phyloP scores from a whole-genome alignment of 441 rosid species.

The Croton laevigatus region DNA sequence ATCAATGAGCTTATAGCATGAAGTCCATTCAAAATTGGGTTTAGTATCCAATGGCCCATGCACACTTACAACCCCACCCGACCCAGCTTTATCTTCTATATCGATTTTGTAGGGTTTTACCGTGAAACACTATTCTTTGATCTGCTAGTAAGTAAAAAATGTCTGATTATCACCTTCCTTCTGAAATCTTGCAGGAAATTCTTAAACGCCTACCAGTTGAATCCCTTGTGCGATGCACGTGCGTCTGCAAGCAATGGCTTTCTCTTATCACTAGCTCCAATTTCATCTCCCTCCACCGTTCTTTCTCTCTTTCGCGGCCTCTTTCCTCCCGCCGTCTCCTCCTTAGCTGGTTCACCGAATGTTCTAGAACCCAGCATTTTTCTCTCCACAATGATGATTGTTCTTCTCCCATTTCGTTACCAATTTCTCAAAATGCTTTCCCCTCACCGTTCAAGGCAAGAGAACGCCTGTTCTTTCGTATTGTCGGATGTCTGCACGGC shows the following conservation, averaged over 20 bases:
- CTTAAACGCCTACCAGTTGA: not conserved
- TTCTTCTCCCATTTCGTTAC: not conserved
- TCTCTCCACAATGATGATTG: not conserved
- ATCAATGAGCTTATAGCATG: no score
- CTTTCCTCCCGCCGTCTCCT: not conserved
- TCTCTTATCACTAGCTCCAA: not conserved
- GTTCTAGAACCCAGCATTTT: not conserved
- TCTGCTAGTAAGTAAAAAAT: no score
- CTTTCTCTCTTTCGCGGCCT: not conserved
- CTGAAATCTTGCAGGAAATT: not conserved
- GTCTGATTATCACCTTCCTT: not conserved
- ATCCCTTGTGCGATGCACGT: conserved; percentile 3
- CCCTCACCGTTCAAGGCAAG: not conserved
- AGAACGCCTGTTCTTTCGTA: not conserved
- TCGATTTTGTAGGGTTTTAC: not conserved
- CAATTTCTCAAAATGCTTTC: not conserved
- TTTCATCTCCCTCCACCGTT: conserved; percentile 7
- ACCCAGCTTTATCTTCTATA: not conserved
- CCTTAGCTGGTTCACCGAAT: not conserved
- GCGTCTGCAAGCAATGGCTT: conserved; percentile 1
- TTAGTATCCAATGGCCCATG: no score
- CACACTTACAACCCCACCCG: not conserved
- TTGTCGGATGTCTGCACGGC: not conserved
- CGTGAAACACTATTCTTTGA: not conserved
- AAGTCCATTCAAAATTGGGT: no score